Base-by-base conservation (phyloP, 2,329 filamentous ascomycete species). In the Tolypocladium sp. region DNA sequence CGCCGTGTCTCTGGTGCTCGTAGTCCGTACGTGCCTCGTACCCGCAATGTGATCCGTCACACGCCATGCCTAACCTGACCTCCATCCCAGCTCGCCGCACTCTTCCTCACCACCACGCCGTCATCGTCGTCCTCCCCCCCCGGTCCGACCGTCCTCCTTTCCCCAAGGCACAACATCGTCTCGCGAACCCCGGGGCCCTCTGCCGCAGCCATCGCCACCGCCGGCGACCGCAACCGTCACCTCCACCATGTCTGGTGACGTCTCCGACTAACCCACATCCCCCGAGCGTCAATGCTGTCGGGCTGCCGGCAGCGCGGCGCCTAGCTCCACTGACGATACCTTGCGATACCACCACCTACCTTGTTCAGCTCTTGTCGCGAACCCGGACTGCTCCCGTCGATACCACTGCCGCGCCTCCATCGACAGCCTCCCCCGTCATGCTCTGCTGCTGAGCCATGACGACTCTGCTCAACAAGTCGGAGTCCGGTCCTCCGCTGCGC, bases 401-500 rank as follows among this genome's bases (percentile, higher is more conserved):
- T 37, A 55, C 57, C 55, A 27, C 42, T 55, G 54, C 53, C 20
- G 55, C 46, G n/a, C 53, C 49, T 52, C 57, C 57, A 58, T 10
- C 27, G 44, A 49, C 10, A 2, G 27, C 49, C 49, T 3, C 40
- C 57, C 58, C 63, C 62, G 65, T 64, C 70, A 73, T 66, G 70
- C 75, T 77, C 73, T 67, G 70, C 63, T 66, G 56, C 57, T 57
- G 25, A 68, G 74, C 68, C 63, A 82, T 82, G 79, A 74, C 77
- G 64, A 75, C 76, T 59, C 69, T 77, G 66, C 71, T 75, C 66
- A 78, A 77, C 62, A 68, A 69, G 66, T 67, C 69, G 66, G 71
- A 73, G 60, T 66, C 68, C 75, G 67, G 63, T 63, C 69, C 64
- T 62, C 75, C 78, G 53, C 80, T 76, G 59, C 85, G 82, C 71